These are phyloP conservation scores for Toxoplasma gondii DNA, from an alignment of 169 alveolate genomes.

Conservation along the genomic window DNA sequence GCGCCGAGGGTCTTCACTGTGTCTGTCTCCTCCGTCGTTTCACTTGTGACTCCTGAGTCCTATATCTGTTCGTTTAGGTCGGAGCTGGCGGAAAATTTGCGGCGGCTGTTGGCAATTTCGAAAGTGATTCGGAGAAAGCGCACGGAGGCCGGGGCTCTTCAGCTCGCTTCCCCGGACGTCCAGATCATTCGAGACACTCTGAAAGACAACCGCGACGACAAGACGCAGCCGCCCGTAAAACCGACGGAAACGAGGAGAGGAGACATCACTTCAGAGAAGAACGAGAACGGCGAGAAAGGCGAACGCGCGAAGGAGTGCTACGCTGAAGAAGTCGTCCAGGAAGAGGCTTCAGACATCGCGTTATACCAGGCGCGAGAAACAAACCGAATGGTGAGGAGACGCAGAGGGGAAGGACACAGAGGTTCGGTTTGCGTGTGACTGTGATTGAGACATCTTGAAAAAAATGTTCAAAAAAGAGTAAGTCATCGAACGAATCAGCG, in stretches of 20 bases:
- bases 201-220: background rate
- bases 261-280: background rate
- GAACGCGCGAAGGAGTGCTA: background rate
- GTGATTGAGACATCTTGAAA: no score
- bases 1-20: no score
- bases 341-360: conserved; percentile 73
- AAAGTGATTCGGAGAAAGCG: conserved; percentile 86
- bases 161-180: conserved; percentile 95
- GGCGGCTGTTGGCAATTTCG: conserved; percentile 85
- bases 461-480: no score
- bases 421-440: no score
- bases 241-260: background rate
- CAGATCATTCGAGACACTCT: background rate
- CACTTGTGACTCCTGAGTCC: no score
- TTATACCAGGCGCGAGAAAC: conserved; percentile 73
- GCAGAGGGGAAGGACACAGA: background rate
- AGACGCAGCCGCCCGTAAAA: background rate
- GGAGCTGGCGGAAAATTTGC: conserved; percentile 54
- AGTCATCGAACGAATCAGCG: no score
- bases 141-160: conserved; percentile 95
- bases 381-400: conserved; percentile 77
- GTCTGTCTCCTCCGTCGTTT: no score
- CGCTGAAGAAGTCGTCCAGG: conserved; percentile 34
- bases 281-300: background rate
- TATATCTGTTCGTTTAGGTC: conserved; percentile 42